phyloP scores from a whole-genome alignment of 257 asterid genomes.

The Solanum okadae region DNA sequence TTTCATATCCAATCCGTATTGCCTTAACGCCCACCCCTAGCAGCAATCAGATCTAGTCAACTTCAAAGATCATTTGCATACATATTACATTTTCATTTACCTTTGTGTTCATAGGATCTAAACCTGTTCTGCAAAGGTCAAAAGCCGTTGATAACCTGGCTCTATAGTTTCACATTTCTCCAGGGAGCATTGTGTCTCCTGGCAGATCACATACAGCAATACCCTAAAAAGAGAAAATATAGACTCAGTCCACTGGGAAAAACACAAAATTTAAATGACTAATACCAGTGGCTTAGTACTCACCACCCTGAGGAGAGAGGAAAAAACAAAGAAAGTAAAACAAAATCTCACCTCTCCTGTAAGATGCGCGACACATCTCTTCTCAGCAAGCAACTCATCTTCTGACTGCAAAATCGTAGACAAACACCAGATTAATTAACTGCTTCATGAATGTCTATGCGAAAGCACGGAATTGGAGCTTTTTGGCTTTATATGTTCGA shows the following conservation, averaged over 20 bases:
- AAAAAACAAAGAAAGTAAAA: neutral
- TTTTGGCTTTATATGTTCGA: neutral
- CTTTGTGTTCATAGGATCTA: neutral
- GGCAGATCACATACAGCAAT: conserved; percentile 93
- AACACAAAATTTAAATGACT: neutral
- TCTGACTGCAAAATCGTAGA: conserved; percentile 53
- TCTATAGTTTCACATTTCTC: conserved; percentile 54
- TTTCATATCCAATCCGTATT: neutral
- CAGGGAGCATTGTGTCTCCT: conserved; percentile 94
- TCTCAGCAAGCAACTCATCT: conserved; percentile 89
- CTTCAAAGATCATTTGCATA: neutral
- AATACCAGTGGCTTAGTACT: neutral
- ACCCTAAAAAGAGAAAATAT: conserved; percentile 28
- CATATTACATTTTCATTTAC: neutral
- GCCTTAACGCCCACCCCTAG: neutral
- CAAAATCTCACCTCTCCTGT: conserved; percentile 69
- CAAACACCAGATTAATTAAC: neutral
- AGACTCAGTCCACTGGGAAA: neutral
- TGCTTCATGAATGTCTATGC: neutral
- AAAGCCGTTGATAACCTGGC: neutral
- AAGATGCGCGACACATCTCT: conserved; percentile 94
- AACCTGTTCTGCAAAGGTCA: neutral
- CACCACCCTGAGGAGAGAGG: neutral
- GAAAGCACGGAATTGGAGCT: neutral
- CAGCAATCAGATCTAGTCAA: neutral